phyloP scores from a whole-genome alignment of 2,329 filamentous ascomycete species.

The Diplodia mutila region DNA sequence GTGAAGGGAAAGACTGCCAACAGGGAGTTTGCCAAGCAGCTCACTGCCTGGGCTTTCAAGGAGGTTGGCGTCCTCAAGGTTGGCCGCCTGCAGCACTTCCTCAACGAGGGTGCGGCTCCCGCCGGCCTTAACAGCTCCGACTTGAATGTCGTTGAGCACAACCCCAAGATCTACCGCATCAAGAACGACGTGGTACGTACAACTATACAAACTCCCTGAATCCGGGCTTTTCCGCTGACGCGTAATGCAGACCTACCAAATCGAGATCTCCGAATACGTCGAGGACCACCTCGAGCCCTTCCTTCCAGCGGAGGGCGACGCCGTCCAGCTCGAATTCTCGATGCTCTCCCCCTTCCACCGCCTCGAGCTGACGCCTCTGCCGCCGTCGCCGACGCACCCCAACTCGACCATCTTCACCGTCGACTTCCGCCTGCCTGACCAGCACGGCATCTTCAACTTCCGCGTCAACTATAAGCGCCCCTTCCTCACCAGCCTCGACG shows the following conservation, averaged over 20 bases:
- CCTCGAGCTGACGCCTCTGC: slow-evolving; percentile 65
- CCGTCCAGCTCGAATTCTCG: slow-evolving; percentile 91
- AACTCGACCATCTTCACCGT: slow-evolving; percentile 74
- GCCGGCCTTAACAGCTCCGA: slow-evolving; percentile 40
- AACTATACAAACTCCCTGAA: not conserved
- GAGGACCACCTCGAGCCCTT: slow-evolving; percentile 78
- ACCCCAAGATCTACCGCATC: slow-evolving; percentile 89
- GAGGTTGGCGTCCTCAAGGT: slow-evolving; percentile 89
- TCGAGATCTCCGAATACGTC: slow-evolving; percentile 85
- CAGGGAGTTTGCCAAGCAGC: slow-evolving; percentile 78
- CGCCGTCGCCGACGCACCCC: slow-evolving; percentile 54
- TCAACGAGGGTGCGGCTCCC: slow-evolving; percentile 53
- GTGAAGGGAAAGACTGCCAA: slow-evolving; percentile 72
- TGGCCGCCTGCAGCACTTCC: slow-evolving; percentile 78
- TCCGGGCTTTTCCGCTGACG: slow-evolving; percentile 33
- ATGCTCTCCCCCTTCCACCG: slow-evolving; percentile 99
- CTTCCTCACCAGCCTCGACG: slow-evolving; percentile 84
- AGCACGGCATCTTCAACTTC: slow-evolving; percentile 99
- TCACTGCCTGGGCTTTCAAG: slow-evolving; percentile 96
- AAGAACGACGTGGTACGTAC: slow-evolving; percentile 94
- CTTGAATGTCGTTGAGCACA: slow-evolving; percentile 55
- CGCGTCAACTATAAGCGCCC: slow-evolving; percentile 95
- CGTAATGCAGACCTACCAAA: slow-evolving; percentile 70
- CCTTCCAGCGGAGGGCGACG: slow-evolving; percentile 68
- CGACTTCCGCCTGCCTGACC: slow-evolving; percentile 84